A percentile compares a stretch with the other conserved stretches of the same genome.
Conservation (phyloP, 495 filamentous ascomycete genomes). For the Lasiosphaeria hispida region DNA sequence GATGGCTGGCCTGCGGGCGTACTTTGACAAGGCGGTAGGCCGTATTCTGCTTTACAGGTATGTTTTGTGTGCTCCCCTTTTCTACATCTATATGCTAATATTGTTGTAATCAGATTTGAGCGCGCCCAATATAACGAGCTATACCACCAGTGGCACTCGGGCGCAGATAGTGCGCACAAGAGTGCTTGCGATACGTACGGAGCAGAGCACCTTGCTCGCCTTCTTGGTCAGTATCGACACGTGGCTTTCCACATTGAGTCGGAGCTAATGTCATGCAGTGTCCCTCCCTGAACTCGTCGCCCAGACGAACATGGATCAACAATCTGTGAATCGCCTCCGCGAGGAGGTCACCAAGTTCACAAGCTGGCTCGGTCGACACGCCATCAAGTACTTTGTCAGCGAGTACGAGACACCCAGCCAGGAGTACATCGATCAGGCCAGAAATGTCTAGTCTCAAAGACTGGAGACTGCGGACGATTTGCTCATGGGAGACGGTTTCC, state of each 20-base stretch:
- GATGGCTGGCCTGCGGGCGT: slow-evolving; percentile 76
- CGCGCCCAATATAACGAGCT: slow-evolving; percentile 77
- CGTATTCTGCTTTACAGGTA: slow-evolving; percentile 83
- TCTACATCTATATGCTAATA: neutral
- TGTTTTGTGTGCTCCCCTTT: slow-evolving; percentile 9
- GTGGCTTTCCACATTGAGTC: neutral
- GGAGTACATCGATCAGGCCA: slow-evolving; percentile 51
- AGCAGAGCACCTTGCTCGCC: slow-evolving; percentile 81
- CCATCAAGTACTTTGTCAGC: slow-evolving; percentile 68
- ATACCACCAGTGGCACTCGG: slow-evolving; percentile 58
- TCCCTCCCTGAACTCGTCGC: slow-evolving; percentile 89
- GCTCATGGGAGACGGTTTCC: neutral
- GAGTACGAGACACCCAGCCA: slow-evolving; percentile 64
- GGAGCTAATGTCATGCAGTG: slow-evolving; percentile 51
- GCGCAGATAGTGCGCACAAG: slow-evolving; percentile 60
- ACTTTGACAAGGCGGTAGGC: slow-evolving; percentile 85
- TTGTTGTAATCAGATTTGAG: slow-evolving; percentile 59
- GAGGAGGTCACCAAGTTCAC: slow-evolving; percentile 83
- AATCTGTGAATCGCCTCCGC: slow-evolving; percentile 78
- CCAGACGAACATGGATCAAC: slow-evolving; percentile 95
- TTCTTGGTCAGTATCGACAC: slow-evolving; percentile 64
- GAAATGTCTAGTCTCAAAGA: slow-evolving; percentile 22
- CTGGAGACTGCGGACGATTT: no score
- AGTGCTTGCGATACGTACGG: slow-evolving; percentile 78
- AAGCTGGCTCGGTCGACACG: slow-evolving; percentile 73